Conservation (phyloP, 1,139 yeast species). For the Scheffersomyces titani region DNA sequence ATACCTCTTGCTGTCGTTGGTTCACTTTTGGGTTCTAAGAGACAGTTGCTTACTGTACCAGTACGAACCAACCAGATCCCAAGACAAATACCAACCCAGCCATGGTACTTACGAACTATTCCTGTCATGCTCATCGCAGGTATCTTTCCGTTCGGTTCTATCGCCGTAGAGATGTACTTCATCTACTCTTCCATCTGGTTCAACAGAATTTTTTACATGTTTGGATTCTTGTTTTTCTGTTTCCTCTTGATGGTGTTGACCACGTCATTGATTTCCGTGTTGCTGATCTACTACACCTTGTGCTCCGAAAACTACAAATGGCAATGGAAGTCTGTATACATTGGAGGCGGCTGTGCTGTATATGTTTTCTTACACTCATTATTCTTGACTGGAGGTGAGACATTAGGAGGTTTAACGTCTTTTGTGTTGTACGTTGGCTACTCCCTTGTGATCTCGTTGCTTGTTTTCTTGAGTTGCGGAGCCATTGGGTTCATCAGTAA, state of each 20-base stretch:
- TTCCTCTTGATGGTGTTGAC: slow-evolving; percentile 79
- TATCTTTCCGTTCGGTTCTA: slow-evolving; percentile 91
- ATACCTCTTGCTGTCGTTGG: slow-evolving; percentile 84
- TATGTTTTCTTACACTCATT: slow-evolving; percentile 86
- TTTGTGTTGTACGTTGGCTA: slow-evolving; percentile 85
- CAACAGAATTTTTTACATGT: slow-evolving; percentile 93
- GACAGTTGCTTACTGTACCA: slow-evolving; percentile 62
- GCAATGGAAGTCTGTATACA: slow-evolving; percentile 93
- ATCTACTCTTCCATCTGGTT: slow-evolving; percentile 89
- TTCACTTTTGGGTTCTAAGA: slow-evolving; percentile 73
- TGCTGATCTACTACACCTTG: slow-evolving; percentile 80
- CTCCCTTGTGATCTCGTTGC: slow-evolving; percentile 66
- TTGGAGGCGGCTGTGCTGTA: slow-evolving; percentile 87
- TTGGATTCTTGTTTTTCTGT: slow-evolving; percentile 92
- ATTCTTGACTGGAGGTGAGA: slow-evolving; percentile 64
- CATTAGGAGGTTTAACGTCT: slow-evolving; percentile 74
- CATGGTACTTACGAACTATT: slow-evolving; percentile 72
- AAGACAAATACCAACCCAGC: slow-evolving; percentile 91
- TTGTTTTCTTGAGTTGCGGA: slow-evolving; percentile 84
- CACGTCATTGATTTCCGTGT: slow-evolving; percentile 75
- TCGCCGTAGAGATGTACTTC: slow-evolving; percentile 93
- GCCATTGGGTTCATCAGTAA: slow-evolving; percentile 81
- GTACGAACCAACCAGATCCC: slow-evolving; percentile 93
- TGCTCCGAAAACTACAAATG: slow-evolving; percentile 93
- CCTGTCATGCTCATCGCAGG: slow-evolving; percentile 81